These are phyloP conservation scores for Gliomastix tumulicola DNA, from an alignment of 2,329 filamentous ascomycete species.

Conservation along the genomic window DNA sequence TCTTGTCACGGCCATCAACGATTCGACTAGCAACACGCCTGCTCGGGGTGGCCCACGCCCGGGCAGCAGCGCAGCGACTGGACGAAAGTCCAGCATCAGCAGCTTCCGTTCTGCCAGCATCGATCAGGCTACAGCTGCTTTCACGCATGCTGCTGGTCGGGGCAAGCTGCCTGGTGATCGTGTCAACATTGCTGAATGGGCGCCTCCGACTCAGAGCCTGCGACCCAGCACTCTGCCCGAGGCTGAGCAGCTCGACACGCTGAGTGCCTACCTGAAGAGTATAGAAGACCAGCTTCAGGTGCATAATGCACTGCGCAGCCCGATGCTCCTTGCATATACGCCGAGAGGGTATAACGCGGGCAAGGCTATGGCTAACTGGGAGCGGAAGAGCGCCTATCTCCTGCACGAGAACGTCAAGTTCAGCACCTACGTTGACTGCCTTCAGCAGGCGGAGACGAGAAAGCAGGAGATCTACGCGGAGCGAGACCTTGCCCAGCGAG, in stretches of 20 bases:
- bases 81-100: constrained; percentile 36
- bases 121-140: constrained; percentile 49
- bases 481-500: constrained; percentile 43
- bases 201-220: constrained; percentile 83
- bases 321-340: constrained; percentile 86
- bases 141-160: constrained; percentile 38
- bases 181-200: constrained; percentile 80
- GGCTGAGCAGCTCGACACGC: constrained; percentile 68
- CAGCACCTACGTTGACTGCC: constrained; percentile 83
- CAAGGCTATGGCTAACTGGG: constrained; percentile 94
- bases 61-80: constrained; percentile 38
- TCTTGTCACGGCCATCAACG: constrained; percentile 45
- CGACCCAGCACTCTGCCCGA: constrained; percentile 74
- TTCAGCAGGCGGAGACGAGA: constrained; percentile 62
- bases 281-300: constrained; percentile 79
- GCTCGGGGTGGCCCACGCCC: constrained; percentile 34
- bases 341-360: constrained; percentile 72
- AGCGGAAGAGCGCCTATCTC: constrained; percentile 88
- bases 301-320: constrained; percentile 81
- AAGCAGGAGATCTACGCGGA: constrained; percentile 67
- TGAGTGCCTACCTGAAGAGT: constrained; percentile 73
- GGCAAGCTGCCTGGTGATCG: constrained; percentile 76
- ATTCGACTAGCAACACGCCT: constrained; percentile 24
- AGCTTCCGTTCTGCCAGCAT: constrained; percentile 52
- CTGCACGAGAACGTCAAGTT: constrained; percentile 95